Conservation (phyloP, 2,329 filamentous ascomycete genomes). For the Cytospora piceicola region DNA sequence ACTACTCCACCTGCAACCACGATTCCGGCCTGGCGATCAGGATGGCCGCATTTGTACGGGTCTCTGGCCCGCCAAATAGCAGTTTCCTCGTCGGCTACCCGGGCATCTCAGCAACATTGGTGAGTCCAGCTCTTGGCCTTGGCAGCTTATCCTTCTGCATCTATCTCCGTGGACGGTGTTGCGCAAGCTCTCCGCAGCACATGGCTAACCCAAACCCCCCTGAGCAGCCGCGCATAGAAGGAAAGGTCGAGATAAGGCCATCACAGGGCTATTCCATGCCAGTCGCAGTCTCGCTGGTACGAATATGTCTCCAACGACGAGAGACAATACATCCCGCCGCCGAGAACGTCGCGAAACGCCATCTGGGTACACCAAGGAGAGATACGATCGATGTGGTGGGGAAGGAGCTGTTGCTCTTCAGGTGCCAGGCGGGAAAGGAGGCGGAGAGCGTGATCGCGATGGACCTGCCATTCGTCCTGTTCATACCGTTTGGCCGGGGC, state of each 20-base stretch:
- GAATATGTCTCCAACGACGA: constrained; percentile 88
- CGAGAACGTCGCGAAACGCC: constrained; percentile 90
- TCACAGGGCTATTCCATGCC: constrained; percentile 83
- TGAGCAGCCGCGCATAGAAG: constrained; percentile 87
- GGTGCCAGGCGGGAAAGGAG: constrained; percentile 81
- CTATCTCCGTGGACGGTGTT: not conserved
- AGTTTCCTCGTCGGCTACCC: constrained; percentile 97
- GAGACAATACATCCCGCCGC: constrained; percentile 97
- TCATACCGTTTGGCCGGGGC: constrained; percentile 92
- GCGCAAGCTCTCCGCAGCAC: constrained; percentile 28
- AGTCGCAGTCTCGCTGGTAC: constrained; percentile 88
- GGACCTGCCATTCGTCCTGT: constrained; percentile 96
- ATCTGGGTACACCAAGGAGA: constrained; percentile 85
- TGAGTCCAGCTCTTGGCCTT: constrained; percentile 54
- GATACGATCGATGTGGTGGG: constrained; percentile 92
- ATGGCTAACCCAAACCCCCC: constrained; percentile 27
- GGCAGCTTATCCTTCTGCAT: constrained; percentile 29
- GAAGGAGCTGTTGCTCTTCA: constrained; percentile 91
- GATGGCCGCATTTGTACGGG: constrained; percentile 85
- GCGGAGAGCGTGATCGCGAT: constrained; percentile 89
- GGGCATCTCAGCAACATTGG: constrained; percentile 94
- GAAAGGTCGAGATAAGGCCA: constrained; percentile 94
- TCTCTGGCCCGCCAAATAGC: constrained; percentile 95
- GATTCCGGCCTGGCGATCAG: constrained; percentile 31
- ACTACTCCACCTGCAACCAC: constrained; percentile 16